phyloP scores from a whole-genome alignment of 2,329 filamentous ascomycete genomes.

The Trichoderma lentiforme region DNA sequence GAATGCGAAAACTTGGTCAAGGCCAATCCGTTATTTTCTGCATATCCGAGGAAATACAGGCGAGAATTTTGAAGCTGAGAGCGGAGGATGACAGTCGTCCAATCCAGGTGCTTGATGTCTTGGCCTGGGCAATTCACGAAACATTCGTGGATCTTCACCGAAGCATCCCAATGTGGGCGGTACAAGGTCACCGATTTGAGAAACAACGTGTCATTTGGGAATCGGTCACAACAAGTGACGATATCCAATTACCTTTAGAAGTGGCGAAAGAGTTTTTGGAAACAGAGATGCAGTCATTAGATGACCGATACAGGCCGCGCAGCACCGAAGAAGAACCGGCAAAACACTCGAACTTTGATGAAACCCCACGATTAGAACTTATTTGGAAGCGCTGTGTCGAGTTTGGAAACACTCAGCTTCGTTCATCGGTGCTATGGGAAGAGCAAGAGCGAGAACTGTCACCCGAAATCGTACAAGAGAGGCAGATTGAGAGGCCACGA shows the following conservation, averaged over 20 bases:
- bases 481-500: conserved; percentile 49
- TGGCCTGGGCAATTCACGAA: conserved; percentile 58
- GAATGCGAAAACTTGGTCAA: conserved; percentile 65
- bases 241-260: neutral
- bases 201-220: conserved; percentile 39
- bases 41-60: conserved; percentile 57
- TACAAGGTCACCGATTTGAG: conserved; percentile 54
- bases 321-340: neutral
- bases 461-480: conserved; percentile 61
- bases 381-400: neutral
- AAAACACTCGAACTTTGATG: neutral
- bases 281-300: conserved; percentile 49
- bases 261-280: conserved; percentile 50
- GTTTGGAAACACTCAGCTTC: neutral
- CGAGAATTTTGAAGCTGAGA: conserved; percentile 53
- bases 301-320: conserved; percentile 48
- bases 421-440: conserved; percentile 35
- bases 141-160: conserved; percentile 50
- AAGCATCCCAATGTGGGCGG: conserved; percentile 56
- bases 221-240: neutral
- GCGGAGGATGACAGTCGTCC: conserved; percentile 26
- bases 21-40: conserved; percentile 65
- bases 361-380: neutral
- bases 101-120: conserved; percentile 54
- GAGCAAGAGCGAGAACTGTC: conserved; percentile 68